phyloP scores from a whole-genome alignment of 495 filamentous ascomycete species.

The Apiosordaria backusii region DNA sequence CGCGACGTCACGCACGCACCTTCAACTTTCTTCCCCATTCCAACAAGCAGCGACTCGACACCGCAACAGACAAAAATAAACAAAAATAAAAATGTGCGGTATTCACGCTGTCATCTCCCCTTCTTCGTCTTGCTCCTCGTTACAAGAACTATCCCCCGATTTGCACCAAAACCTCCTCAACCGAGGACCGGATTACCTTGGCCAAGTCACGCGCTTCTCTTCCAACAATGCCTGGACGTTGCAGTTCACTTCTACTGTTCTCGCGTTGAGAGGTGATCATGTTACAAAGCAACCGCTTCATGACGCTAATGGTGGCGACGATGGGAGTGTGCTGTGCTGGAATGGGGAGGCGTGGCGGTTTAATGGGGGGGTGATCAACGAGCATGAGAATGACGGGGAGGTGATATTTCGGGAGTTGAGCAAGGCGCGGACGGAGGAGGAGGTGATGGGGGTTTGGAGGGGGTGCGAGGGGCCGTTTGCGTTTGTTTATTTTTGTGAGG shows the following conservation, averaged over 20 bases:
- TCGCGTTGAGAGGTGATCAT: slow-evolving; percentile 74
- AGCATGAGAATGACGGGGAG: slow-evolving; percentile 74
- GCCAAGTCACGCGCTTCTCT: slow-evolving; percentile 34
- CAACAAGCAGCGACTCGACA: slow-evolving; percentile 1
- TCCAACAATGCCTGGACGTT: slow-evolving; percentile 35
- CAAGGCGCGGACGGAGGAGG: slow-evolving; percentile 31
- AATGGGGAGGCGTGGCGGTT: slow-evolving; percentile 97
- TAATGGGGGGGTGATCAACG: slow-evolving; percentile 47
- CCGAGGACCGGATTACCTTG: slow-evolving; percentile 52
- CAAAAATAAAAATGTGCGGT: slow-evolving; percentile 41
- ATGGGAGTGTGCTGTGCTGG: slow-evolving; percentile 85
- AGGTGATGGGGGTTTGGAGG: slow-evolving; percentile 53
- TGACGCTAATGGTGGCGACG: slow-evolving; percentile 47
- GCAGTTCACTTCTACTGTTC: slow-evolving; percentile 75
- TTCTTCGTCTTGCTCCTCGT: neutral
- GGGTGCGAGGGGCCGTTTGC: slow-evolving; percentile 81
- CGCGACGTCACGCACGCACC: too few species aligned
- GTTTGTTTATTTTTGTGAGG: slow-evolving; percentile 79
- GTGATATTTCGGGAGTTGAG: slow-evolving; percentile 60
- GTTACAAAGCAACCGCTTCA: slow-evolving; percentile 71
- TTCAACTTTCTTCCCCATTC: neutral
- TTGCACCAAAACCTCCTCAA: slow-evolving; percentile 35
- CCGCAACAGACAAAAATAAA: neutral
- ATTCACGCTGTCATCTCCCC: slow-evolving; percentile 42
- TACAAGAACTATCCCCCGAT: slow-evolving; percentile 29